Evolutionary conservation across 2,329 filamentous ascomycete species (phyloP), one percentile per base, ranked within the genome.

Genomic region (Oidium heveae): DNA sequence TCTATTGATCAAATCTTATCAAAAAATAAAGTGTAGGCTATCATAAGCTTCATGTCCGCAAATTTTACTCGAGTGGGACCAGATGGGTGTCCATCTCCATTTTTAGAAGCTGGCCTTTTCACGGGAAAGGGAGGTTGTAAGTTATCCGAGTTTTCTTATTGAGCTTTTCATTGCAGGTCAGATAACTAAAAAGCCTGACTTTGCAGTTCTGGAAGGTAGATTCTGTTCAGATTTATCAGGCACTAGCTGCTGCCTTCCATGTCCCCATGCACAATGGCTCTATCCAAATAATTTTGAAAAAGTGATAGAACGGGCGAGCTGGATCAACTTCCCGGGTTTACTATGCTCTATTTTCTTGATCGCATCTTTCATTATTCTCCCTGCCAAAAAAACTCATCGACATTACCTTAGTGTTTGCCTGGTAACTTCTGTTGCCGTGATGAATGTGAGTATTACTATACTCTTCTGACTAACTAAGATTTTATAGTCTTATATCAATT

Each of bases 391-490:
- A 70, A 95, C 91, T 7, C 79, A 86, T 63, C 80, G 88, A 54
- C 91, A 98, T 66, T 96, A 96, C 64, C 72, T 98, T 39, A 95
- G 85, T 64, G 82, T 95, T 59, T 91, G 86, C 65, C 72, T 96
- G 53, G 83, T 85, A 5, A 67, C 84, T 47, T 84, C 78, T 4
- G 78, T 89, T 43, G 70, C 82, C 44, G 72, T 89, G 56, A 84
- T 96, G 75, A 84, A 84, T 65, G 84, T 87, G 69, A 71, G 83
- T 72, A 13, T 39, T 12, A 39, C 10, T 39, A 12, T 4, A 39
- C 12, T 18, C 24, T 28, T 8, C 49, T 54, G 12, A 55, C 10
- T 39, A n/a, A 39, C 36, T 39, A 4, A n/a, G 16, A 39, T n/a
- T 39, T 10, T 39, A 39, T 2, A 13, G 12, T 12, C 36, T 9